These are phyloP conservation scores for Pleurotus tuoliensis DNA, from an alignment of 768 basidiomycete genomes.

Conservation along the genomic window DNA sequence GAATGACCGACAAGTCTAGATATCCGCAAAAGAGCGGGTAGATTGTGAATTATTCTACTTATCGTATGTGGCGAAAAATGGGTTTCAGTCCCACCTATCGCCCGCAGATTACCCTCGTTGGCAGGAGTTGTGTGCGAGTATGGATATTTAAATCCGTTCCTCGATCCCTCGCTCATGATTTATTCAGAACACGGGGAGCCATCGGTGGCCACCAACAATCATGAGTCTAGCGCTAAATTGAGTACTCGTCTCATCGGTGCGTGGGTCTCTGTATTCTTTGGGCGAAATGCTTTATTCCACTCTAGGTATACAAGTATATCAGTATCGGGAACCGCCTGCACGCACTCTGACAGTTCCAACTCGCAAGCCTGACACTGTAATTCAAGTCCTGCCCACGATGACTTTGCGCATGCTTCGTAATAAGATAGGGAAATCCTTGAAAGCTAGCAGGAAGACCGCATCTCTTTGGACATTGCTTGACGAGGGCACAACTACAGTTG, in stretches of 20 bases:
- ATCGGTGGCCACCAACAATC: constrained; percentile 26
- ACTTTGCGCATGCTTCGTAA: constrained; percentile 56
- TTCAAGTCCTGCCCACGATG: constrained; percentile 70
- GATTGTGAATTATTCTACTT: constrained; percentile 86
- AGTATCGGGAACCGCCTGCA: constrained; percentile 12
- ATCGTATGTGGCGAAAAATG: constrained; percentile 52
- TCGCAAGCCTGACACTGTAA: constrained; percentile 5
- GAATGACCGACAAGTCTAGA: constrained; percentile 33
- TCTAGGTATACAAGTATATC: constrained; percentile 21
- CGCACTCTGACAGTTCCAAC: too few species aligned
- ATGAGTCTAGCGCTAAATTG: constrained; percentile 44
- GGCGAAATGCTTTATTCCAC: neutral
- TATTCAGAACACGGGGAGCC: constrained; percentile 56
- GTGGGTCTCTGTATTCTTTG: constrained; percentile 12
- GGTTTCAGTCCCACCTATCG: constrained; percentile 30
- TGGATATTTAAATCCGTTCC: constrained; percentile 15
- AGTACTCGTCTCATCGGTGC: constrained; percentile 59
- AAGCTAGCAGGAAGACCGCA: constrained; percentile 9
- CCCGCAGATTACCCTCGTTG: constrained; percentile 57
- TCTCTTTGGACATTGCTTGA: constrained; percentile 54
- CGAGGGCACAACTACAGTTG: constrained; percentile 38
- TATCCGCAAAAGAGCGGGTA: constrained; percentile 64
- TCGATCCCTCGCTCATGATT: neutral
- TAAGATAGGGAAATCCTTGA: constrained; percentile 55
- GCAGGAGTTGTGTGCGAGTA: constrained; percentile 60